A percentile compares a stretch with the other conserved stretches of the same genome.
Evolutionary conservation across 768 basidiomycete species (phyloP).

Genomic region (Tremella fuciformis): DNA sequence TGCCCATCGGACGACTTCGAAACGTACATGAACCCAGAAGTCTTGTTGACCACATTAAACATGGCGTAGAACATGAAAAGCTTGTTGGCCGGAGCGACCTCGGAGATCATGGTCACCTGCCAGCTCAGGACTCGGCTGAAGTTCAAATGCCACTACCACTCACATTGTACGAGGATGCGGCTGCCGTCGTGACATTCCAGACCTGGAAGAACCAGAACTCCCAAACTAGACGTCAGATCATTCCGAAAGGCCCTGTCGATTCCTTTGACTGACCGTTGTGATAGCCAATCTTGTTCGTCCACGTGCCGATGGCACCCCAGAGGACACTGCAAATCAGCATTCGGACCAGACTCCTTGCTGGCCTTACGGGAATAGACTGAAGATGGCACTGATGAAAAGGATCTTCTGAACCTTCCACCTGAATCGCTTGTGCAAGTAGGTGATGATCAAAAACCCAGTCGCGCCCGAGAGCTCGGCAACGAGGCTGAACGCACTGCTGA

Average conservation of each 20-base stretch:
- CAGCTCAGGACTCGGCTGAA: background rate
- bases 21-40: slow-evolving; percentile 14
- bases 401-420: slow-evolving; percentile 9
- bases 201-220: slow-evolving; percentile 17
- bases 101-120: slow-evolving; percentile 14
- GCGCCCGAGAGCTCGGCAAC: slow-evolving; percentile 11
- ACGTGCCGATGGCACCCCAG: slow-evolving; percentile 14
- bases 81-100: slow-evolving; percentile 20
- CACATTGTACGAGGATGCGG: slow-evolving; percentile 4
- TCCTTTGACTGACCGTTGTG: slow-evolving; percentile 12
- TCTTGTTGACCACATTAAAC: slow-evolving; percentile 22
- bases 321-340: slow-evolving; percentile 3
- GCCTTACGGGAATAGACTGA: slow-evolving; percentile 16
- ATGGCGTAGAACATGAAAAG: slow-evolving; percentile 15
- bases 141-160: background rate
- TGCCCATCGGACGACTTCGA: slow-evolving; percentile 3
- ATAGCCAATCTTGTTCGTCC: slow-evolving; percentile 16
- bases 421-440: slow-evolving; percentile 14
- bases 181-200: slow-evolving; percentile 10
- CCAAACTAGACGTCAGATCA: slow-evolving; percentile 1
- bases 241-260: too few species aligned
- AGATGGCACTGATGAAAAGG: slow-evolving; percentile 15
- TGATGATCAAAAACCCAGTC: slow-evolving; percentile 8
- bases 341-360: background rate
- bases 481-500: slow-evolving; percentile 10